A percentile compares a stretch with the other conserved stretches of the same genome.
Conservation (phyloP, 2,329 filamentous ascomycete species). For the Rhynchosporium secalis region DNA sequence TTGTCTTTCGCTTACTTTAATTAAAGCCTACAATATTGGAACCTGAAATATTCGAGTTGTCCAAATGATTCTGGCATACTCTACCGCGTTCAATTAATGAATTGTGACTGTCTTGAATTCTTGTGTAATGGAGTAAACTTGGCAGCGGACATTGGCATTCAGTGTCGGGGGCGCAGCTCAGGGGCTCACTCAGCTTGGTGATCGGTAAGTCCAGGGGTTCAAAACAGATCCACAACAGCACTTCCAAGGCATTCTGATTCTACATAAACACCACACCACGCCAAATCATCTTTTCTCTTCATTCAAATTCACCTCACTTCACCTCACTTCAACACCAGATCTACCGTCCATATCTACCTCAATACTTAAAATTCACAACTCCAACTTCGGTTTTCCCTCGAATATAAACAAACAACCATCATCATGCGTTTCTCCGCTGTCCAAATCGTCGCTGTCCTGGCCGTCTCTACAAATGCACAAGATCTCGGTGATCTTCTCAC, state of each 20-base stretch:
- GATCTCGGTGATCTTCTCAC: neutral
- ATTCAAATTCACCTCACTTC: neutral
- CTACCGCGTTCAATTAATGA: neutral
- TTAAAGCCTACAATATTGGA: too few relatives aligned
- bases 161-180: conserved; percentile 1
- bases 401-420: conserved; percentile 10
- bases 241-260: neutral
- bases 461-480: conserved; percentile 13
- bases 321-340: neutral
- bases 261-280: neutral
- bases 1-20: too few relatives aligned
- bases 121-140: neutral
- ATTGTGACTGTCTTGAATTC: neutral
- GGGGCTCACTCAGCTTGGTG: neutral
- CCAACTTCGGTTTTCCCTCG: neutral
- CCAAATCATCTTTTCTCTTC: neutral
- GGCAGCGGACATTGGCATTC: neutral
- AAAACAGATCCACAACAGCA: neutral
- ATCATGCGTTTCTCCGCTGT: conserved; percentile 26
- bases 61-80: too few relatives aligned
- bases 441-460: conserved; percentile 20
- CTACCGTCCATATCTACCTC: neutral
- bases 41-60: too few relatives aligned
- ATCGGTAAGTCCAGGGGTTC: neutral
- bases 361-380: neutral